Percentiles rank a stretch among this genome's conserved stretches.
These are phyloP conservation scores for Haplosporangium sp. DNA, from an alignment of 371 early-diverging fungal genomes.

Conservation along the genomic window DNA sequence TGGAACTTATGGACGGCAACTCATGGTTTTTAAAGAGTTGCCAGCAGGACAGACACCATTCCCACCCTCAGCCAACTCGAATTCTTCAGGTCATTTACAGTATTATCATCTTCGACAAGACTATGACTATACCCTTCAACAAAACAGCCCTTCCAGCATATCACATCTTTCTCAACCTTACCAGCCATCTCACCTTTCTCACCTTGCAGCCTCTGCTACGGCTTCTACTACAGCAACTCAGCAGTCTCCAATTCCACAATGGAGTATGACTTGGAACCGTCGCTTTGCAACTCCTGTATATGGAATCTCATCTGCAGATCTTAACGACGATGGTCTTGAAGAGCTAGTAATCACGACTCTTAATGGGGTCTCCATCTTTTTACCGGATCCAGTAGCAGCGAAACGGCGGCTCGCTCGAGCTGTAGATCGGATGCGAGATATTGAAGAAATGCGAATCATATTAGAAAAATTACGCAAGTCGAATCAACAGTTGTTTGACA, in stretches of 20 bases:
- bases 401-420: conserved; percentile 36
- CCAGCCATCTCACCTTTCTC: neutral
- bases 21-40: conserved; percentile 79
- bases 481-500: conserved; percentile 25
- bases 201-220: neutral
- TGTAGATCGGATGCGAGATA: conserved; percentile 37
- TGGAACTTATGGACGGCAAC: conserved; percentile 80
- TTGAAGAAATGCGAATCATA: conserved; percentile 32
- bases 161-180: neutral
- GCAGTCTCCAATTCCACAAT: conserved; percentile 27
- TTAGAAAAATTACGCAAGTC: conserved; percentile 26
- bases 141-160: neutral
- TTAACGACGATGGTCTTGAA: conserved; percentile 78
- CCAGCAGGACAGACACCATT: conserved; percentile 24
- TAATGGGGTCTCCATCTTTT: conserved; percentile 67
- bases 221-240: neutral
- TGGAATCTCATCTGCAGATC: conserved; percentile 72
- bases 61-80: neutral
- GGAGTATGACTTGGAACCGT: conserved; percentile 73
- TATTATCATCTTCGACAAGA: neutral
- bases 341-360: conserved; percentile 79
- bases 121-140: conserved; percentile 14
- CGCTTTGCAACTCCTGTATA: conserved; percentile 81
- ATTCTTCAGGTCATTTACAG: neutral
- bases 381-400: conserved; percentile 39